Conservation (phyloP, 768 basidiomycete genomes). For the Crassisporium funariophilum region DNA sequence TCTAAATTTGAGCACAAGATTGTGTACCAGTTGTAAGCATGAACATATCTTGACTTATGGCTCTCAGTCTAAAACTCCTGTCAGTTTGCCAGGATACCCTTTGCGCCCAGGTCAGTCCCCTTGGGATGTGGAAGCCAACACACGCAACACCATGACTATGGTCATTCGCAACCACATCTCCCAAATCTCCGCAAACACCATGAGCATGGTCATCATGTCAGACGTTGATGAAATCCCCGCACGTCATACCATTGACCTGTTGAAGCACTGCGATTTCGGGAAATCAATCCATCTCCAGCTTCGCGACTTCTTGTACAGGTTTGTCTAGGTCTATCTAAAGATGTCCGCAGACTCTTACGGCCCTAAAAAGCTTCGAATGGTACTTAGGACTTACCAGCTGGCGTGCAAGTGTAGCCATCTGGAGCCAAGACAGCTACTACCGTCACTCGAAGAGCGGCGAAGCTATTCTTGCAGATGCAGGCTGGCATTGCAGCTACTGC, state of each 20-base stretch:
- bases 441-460: constrained; percentile 51
- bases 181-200: constrained; percentile 28
- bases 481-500: constrained; percentile 73
- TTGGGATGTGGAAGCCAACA: constrained; percentile 51
- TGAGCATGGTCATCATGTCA: constrained; percentile 57
- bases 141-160: constrained; percentile 50
- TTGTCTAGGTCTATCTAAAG: constrained; percentile 12
- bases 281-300: constrained; percentile 59
- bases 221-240: constrained; percentile 67
- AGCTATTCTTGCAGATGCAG: constrained; percentile 57
- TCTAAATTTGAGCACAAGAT: constrained; percentile 55
- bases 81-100: constrained; percentile 48
- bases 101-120: constrained; percentile 44
- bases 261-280: constrained; percentile 56
- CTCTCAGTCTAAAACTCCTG: background rate
- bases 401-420: constrained; percentile 56
- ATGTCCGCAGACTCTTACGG: background rate
- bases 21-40: constrained; percentile 48
- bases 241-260: constrained; percentile 49
- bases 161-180: constrained; percentile 43
- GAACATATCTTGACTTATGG: background rate
- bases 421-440: constrained; percentile 45
- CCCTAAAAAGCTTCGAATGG: constrained; percentile 52
- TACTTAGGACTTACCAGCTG: constrained; percentile 54
- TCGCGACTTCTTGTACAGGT: constrained; percentile 63